Conservation (phyloP, 495 filamentous ascomycete species). For the Xylaria longipes region DNA sequence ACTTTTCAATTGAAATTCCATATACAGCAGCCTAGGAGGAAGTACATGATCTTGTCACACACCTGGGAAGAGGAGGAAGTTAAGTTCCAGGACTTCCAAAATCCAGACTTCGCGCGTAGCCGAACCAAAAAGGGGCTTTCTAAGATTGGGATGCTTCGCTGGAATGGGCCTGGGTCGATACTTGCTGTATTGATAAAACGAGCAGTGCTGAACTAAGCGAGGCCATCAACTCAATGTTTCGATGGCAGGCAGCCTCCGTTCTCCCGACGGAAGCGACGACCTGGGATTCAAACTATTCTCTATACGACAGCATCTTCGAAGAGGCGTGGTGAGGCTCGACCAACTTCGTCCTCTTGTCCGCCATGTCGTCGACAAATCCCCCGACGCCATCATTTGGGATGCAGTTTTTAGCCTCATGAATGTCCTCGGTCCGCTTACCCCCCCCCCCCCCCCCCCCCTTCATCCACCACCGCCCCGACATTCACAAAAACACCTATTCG, state of each 20-base stretch:
- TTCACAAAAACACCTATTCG: conserved; percentile 8
- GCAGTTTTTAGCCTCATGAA: not conserved
- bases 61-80: no score
- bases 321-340: not conserved
- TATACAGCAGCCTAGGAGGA: no score
- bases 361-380: not conserved
- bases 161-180: no score
- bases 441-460: not conserved
- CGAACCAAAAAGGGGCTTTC: no score
- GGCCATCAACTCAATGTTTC: no score
- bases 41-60: no score
- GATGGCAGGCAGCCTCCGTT: not conserved
- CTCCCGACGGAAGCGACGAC: not conserved
- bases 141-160: no score
- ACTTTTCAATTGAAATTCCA: no score
- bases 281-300: not conserved
- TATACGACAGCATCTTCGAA: not conserved
- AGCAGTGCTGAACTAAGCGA: no score
- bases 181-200: no score
- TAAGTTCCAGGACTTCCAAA: no score
- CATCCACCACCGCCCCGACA: conserved; percentile 8
- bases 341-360: not conserved
- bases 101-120: no score
- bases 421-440: not conserved
- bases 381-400: not conserved